Conservation (phyloP, 345 rosid species). For the Eucalyptus marginata region DNA sequence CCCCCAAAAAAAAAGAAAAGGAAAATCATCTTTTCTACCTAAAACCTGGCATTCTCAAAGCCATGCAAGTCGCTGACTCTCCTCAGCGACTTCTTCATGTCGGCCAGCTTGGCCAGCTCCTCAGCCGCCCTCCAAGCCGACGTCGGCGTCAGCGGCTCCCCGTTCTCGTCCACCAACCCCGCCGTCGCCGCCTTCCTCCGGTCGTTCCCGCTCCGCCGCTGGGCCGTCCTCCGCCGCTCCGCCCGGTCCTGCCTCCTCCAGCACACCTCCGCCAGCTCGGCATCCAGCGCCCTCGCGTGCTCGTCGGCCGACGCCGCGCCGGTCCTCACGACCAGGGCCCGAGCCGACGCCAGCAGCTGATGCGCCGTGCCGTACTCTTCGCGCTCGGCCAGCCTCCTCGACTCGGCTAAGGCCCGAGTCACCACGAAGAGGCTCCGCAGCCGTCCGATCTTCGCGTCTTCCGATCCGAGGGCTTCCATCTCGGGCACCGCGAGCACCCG, state of each 20-base stretch:
- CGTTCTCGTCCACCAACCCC: slow-evolving; percentile 50
- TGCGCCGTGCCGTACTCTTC: slow-evolving; percentile 54
- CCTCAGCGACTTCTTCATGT: slow-evolving; percentile 68
- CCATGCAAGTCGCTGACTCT: slow-evolving; percentile 88
- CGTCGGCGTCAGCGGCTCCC: slow-evolving; percentile 74
- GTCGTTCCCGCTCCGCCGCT: slow-evolving; percentile 6
- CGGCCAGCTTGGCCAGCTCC: slow-evolving; percentile 77
- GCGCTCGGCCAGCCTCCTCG: slow-evolving; percentile 46
- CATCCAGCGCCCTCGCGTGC: slow-evolving; percentile 31
- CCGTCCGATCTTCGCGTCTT: slow-evolving; percentile 33
- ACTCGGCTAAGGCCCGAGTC: slow-evolving; percentile 72
- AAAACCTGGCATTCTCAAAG: slow-evolving; percentile 92
- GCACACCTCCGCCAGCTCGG: slow-evolving; percentile 56
- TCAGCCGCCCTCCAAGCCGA: slow-evolving; percentile 96
- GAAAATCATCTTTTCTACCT: neutral
- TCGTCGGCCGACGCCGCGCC: slow-evolving; percentile 19
- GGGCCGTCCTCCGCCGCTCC: slow-evolving; percentile 1
- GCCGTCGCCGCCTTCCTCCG: neutral
- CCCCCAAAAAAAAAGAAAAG: too few relatives aligned
- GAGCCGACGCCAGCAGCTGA: slow-evolving; percentile 59
- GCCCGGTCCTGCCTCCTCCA: slow-evolving; percentile 29
- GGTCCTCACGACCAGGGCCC: slow-evolving; percentile 46
- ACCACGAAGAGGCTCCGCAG: slow-evolving; percentile 45
- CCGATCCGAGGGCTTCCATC: slow-evolving; percentile 28
- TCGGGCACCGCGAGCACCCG: slow-evolving; percentile 25